These are phyloP conservation scores for Cerrena zonata DNA, from an alignment of 1,284 basidiomycete genomes.

Conservation along the genomic window DNA sequence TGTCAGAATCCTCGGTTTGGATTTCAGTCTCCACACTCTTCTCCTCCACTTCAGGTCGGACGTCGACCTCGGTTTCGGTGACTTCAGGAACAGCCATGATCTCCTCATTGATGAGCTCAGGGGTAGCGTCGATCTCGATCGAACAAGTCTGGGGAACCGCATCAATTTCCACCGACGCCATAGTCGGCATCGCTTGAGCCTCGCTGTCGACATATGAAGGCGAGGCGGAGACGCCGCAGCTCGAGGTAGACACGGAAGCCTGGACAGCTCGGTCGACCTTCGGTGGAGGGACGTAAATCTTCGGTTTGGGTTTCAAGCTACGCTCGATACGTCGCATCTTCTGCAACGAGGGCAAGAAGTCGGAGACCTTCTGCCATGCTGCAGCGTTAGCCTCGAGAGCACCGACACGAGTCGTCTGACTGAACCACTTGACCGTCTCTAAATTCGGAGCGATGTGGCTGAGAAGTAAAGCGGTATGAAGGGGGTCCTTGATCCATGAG, in stretches of 20 bases:
- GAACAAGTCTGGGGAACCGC: constrained; percentile 22
- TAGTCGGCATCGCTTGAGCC: constrained; percentile 44
- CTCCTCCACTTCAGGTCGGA: constrained; percentile 19
- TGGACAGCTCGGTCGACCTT: constrained; percentile 44
- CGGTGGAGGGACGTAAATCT: constrained; percentile 24
- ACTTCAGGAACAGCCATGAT: constrained; percentile 20
- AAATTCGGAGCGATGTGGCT: constrained; percentile 69
- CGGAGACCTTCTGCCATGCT: constrained; percentile 61
- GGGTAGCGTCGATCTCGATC: constrained; percentile 30
- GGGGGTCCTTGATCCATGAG: constrained; percentile 61
- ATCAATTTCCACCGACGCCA: constrained; percentile 35
- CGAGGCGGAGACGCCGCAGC: constrained; percentile 44
- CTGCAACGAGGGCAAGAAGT: constrained; percentile 65
- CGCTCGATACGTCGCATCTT: constrained; percentile 56
- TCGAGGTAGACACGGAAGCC: constrained; percentile 42
- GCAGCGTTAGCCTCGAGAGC: constrained; percentile 59
- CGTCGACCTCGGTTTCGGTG: constrained; percentile 21
- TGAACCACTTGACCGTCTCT: constrained; percentile 66
- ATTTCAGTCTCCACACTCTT: constrained; percentile 18
- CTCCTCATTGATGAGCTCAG: constrained; percentile 21
- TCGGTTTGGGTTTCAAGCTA: constrained; percentile 34
- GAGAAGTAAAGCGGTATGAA: constrained; percentile 62
- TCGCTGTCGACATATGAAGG: constrained; percentile 39
- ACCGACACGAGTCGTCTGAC: constrained; percentile 66
- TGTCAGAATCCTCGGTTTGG: not conserved